Evolutionary conservation across 768 basidiomycete genomes (phyloP).

Genomic region (Pulveroboletus sp.): DNA sequence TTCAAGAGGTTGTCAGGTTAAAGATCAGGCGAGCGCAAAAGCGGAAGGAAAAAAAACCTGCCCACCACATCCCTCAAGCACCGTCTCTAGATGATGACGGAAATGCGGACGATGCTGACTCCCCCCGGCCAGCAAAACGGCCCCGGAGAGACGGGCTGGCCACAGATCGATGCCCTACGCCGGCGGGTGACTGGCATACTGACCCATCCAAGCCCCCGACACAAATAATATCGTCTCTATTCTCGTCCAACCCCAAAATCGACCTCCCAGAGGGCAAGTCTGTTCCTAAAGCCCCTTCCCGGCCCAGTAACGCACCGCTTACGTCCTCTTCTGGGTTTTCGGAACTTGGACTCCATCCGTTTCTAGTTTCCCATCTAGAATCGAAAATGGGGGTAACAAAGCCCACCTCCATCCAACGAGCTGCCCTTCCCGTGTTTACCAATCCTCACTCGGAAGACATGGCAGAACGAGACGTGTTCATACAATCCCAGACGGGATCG

Average conservation of each 20-base stretch:
- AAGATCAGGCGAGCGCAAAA: slow-evolving; percentile 71
- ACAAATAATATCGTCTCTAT: slow-evolving; percentile 84
- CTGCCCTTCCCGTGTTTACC: slow-evolving; percentile 61
- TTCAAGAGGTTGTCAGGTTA: slow-evolving; percentile 39
- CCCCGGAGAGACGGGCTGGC: slow-evolving; percentile 29
- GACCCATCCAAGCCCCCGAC: slow-evolving; percentile 31
- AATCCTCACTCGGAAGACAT: slow-evolving; percentile 33
- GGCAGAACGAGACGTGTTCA: slow-evolving; percentile 70
- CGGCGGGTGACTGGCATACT: slow-evolving; percentile 15
- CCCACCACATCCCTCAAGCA: slow-evolving; percentile 12
- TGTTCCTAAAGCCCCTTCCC: slow-evolving; percentile 24
- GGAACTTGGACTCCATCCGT: slow-evolving; percentile 78
- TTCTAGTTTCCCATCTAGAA: slow-evolving; percentile 72
- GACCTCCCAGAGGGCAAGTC: slow-evolving; percentile 35
- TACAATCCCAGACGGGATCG: slow-evolving; percentile 95
- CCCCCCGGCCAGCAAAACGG: slow-evolving; percentile 45
- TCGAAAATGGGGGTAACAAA: slow-evolving; percentile 77
- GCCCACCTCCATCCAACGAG: slow-evolving; percentile 88
- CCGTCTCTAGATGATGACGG: slow-evolving; percentile 16
- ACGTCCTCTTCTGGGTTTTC: slow-evolving; percentile 70
- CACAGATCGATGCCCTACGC: slow-evolving; percentile 12
- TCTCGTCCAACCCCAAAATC: slow-evolving; percentile 76
- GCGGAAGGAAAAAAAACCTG: slow-evolving; percentile 43
- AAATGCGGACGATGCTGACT: slow-evolving; percentile 14
- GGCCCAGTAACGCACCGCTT: slow-evolving; percentile 83